A percentile compares a stretch with the other conserved stretches of the same genome.
Conservation (phyloP, 2,329 filamentous ascomycete genomes). For the Orbilia oligospora region DNA sequence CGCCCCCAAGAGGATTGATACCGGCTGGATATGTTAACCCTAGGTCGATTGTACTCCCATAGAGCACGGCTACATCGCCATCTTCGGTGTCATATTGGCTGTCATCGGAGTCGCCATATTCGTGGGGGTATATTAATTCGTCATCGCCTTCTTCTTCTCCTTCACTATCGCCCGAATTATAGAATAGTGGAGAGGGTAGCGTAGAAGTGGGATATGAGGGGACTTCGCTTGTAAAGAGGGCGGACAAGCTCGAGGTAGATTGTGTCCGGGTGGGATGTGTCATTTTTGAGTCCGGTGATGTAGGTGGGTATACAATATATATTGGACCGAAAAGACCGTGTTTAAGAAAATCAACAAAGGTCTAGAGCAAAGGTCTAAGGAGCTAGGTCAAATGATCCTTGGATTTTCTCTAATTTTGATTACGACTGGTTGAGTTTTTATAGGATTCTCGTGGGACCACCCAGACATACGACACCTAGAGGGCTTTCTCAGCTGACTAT, state of each 20-base stretch:
- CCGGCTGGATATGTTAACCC: neutral
- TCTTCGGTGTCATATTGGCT: neutral
- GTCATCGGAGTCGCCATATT: neutral
- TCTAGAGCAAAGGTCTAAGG: neutral
- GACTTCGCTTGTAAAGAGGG: neutral
- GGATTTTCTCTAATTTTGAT: neutral
- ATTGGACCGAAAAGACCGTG: neutral
- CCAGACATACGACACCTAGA: neutral
- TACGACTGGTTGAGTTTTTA: neutral
- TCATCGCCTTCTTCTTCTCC: neutral
- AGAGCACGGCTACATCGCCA: neutral
- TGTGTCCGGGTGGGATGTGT: neutral
- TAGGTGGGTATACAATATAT: neutral
- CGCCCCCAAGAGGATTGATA: neutral
- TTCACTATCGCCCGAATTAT: neutral
- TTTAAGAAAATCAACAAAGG: neutral
- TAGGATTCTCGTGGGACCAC: neutral
- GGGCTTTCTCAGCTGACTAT: neutral
- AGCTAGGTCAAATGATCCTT: neutral
- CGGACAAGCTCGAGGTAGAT: neutral
- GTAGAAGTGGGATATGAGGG: neutral
- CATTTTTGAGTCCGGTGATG: neutral
- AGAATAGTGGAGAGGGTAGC: slow-evolving; percentile 9
- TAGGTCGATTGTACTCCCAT: neutral
- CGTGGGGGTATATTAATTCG: slow-evolving; percentile 4